These are phyloP conservation scores for Leucaena leucocephala DNA, from an alignment of 306 rosid species.

Conservation along the genomic window DNA sequence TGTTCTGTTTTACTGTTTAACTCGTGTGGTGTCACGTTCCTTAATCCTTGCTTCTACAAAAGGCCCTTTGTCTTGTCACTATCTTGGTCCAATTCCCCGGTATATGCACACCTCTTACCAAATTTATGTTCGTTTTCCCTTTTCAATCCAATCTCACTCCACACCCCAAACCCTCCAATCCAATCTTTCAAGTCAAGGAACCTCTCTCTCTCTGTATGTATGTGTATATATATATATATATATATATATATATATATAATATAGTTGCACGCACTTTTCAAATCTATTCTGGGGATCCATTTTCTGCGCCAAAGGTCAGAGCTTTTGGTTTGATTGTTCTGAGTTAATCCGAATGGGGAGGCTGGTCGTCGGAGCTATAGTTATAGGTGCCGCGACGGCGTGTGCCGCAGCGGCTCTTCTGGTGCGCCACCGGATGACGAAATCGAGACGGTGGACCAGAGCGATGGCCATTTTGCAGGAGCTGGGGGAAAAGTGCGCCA, in stretches of 20 bases:
- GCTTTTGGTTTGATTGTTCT: neutral
- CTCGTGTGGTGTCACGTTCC: conserved; percentile 1
- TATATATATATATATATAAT: neutral
- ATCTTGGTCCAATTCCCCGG: neutral
- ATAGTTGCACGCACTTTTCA: neutral
- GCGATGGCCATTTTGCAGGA: conserved; percentile 64
- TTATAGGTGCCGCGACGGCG: conserved; percentile 44
- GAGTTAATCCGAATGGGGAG: conserved; percentile 45
- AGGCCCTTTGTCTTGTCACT: neutral
- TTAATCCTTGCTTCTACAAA: neutral
- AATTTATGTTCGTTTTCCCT: too few relatives aligned
- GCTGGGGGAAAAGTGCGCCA: conserved; percentile 74
- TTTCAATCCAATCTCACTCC: neutral
- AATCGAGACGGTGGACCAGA: conserved; percentile 53
- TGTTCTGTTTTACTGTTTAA: neutral
- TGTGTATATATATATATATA: neutral
- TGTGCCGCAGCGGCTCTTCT: conserved; percentile 58
- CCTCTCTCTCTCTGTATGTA: neutral
- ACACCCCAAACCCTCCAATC: neutral
- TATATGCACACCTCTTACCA: neutral
- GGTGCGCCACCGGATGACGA: conserved; percentile 58
- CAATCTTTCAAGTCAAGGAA: conserved; percentile 7
- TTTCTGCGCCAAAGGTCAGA: conserved; percentile 1
- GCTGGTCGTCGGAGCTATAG: conserved; percentile 62
- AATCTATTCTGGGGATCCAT: neutral